phyloP scores from a whole-genome alignment of 139 green algal genomes.

The Pycnococcus provasolii region DNA sequence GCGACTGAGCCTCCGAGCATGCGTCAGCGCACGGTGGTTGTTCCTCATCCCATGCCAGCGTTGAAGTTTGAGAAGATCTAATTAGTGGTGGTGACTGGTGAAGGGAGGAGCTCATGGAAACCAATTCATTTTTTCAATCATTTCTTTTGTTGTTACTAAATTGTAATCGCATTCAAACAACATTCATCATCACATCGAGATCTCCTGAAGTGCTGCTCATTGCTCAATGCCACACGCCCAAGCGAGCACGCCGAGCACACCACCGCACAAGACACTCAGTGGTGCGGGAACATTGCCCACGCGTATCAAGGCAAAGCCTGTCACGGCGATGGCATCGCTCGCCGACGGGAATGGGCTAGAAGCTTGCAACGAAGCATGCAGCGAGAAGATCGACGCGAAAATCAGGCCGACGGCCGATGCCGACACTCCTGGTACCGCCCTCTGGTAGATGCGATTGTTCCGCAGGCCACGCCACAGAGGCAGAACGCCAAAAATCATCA shows the following conservation, averaged over 20 bases:
- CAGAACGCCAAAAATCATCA: conserved; percentile 83
- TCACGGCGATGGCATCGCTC: background rate
- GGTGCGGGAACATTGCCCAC: conserved; percentile 37
- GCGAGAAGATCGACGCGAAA: conserved; percentile 63
- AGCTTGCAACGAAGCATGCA: conserved; percentile 47
- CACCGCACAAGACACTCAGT: conserved; percentile 52
- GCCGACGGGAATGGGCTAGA: background rate
- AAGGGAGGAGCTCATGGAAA: no score
- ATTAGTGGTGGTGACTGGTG: no score
- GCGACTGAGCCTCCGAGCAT: no score
- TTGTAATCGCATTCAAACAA: no score
- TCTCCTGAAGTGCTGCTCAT: no score
- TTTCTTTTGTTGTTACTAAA: no score
- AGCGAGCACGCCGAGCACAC: conserved; percentile 53
- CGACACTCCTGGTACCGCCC: conserved; percentile 61
- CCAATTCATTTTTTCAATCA: no score
- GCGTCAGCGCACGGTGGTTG: no score
- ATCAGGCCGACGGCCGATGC: conserved; percentile 72
- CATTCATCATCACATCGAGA: no score
- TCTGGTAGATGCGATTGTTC: conserved; percentile 18
- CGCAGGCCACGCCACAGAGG: conserved; percentile 60
- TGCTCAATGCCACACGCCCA: conserved; percentile 30
- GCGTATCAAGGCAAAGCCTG: background rate
- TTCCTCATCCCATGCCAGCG: no score
- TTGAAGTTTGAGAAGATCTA: no score